Percentiles rank a stretch among this genome's conserved stretches.
Evolutionary conservation across 177 flowering plant species (phyloP).

Genomic region (Vitis hybrid): DNA sequence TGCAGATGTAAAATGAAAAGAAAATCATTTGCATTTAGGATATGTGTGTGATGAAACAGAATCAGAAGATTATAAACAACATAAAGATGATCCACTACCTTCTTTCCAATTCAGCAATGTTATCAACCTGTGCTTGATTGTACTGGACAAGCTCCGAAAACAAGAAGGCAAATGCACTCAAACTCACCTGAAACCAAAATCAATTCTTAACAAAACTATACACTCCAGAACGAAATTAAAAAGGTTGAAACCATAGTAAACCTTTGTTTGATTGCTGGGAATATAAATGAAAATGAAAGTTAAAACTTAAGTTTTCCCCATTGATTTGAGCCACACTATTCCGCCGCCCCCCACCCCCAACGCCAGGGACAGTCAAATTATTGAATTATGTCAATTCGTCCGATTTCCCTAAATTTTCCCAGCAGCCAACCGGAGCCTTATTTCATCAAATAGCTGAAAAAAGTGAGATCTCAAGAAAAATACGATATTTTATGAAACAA

Average conservation of each 20-base stretch:
- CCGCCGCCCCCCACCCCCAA: neutral
- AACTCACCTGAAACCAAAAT: slow-evolving; percentile 67
- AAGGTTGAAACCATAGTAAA: neutral
- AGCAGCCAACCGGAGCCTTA: neutral
- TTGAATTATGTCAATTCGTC: no score
- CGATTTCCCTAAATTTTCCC: neutral
- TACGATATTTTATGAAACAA: neutral
- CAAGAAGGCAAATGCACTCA: slow-evolving; percentile 93
- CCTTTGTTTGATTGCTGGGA: neutral
- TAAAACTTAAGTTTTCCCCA: neutral
- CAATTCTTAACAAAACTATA: neutral
- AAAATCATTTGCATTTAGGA: no score
- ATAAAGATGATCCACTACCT: slow-evolving; percentile 45
- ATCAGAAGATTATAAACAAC: neutral
- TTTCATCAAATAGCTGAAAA: neutral
- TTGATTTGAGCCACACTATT: neutral
- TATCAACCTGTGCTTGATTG: slow-evolving; percentile 95
- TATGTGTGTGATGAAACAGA: no score
- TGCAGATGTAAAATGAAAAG: no score
- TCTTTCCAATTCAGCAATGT: slow-evolving; percentile 88
- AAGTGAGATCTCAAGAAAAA: neutral
- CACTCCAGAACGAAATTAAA: no score
- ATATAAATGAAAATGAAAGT: neutral
- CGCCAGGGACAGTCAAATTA: no score
- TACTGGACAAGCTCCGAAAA: slow-evolving; percentile 98